Evolutionary conservation across 177 flowering plant species (phyloP), one percentile per base, ranked within the genome.

Genomic region (Tripterygium wilfordii): DNA sequence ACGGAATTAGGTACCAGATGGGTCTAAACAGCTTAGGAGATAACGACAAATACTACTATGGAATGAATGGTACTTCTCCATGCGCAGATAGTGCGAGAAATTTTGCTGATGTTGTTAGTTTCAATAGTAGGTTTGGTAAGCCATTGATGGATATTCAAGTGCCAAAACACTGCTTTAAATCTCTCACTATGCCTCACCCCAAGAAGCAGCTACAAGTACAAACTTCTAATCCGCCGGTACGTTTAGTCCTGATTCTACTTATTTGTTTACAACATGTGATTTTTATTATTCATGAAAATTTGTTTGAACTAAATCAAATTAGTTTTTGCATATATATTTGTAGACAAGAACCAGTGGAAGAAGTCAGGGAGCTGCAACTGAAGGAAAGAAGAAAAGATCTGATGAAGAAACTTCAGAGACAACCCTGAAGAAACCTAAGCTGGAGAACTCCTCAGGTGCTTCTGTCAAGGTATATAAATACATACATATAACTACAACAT

Each of bases 351-450:
- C 42, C 35, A 69, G 44, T 50, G 67, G 61, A 32, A 78, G 67
- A 63, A 72, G 57, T 46, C 47, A 51, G 3, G 75, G 67, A 30
- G 42, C 8, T 40, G 0, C 65, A 31, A 68, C 15, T 45, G 85
- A 76, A 47, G 77, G 71, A 32, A 80, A 78, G 79, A 83, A 72
- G 65, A 80, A 67, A 65, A 74, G 77, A 67, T 57, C 59, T 20
- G 76, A n/a, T n/a, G n/a, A 74, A 32, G 78, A 72, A n/a, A 42
- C 21, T 8, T 61, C 82, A 30, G 75, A 60, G 0, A 49, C 69
- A 6, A 41, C 15, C 38, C 32, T 44, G 15, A 83, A 80, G 49
- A 80, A 75, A 62, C 61, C 76, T 2, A 83, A 76, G 70, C 72
- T 55, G 36, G 85, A 80, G 24, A 62, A 43, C 32, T 60, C 80